Evolutionary conservation across 495 filamentous ascomycete species (phyloP), one percentile per base, ranked within the genome.

Genomic region (Penicillium parvum): DNA sequence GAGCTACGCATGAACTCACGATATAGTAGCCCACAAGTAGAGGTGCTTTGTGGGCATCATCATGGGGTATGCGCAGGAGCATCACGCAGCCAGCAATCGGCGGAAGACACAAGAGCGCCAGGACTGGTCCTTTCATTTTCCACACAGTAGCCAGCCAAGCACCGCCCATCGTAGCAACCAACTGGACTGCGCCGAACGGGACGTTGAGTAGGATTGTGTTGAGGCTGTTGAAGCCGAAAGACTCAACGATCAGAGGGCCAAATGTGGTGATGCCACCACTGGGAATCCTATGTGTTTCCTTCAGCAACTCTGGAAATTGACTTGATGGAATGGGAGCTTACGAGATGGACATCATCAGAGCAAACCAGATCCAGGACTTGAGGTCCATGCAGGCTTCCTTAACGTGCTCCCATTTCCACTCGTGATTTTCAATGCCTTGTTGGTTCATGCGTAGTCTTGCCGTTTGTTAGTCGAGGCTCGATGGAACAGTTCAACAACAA

Each of bases 301-400:
- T 57, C 32, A 68, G 62, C n/a, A 47, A 63, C 4, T 11, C 8
- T 28, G 15, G 16, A 16, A 19, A 5, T 5, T 22, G 7, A 11
- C 7, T 19, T 29, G 11, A 21, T 17, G 27, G 25, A 39, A 22
- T 11, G 2, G 8, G 18, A 8, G 40, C 62, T 40, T 56, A 74
- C 63, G 71, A 72, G 27, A 74, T 68, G 6, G 66, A 53, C 43
- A 70, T 72, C 49, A 85, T 76, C 45, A 82, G 56, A 3, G 74
- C 58, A 50, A 85, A 84, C 81, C 82, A 85, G 19, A 79, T 61
- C 72, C 78, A 81, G 1, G 82, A 82, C 64, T 86, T 86, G 8
- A 78, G 39, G 50, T 86, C 83, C 14, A 76, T 53, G 19, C 76
- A 65, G 11, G 77, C 75, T 50, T 86, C 83, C 32, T 64, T 66